Evolutionary conservation across 352 stramenopile genomes (phyloP), one percentile per base, ranked within the genome.

Genomic region (Plasmopara halstedii): DNA sequence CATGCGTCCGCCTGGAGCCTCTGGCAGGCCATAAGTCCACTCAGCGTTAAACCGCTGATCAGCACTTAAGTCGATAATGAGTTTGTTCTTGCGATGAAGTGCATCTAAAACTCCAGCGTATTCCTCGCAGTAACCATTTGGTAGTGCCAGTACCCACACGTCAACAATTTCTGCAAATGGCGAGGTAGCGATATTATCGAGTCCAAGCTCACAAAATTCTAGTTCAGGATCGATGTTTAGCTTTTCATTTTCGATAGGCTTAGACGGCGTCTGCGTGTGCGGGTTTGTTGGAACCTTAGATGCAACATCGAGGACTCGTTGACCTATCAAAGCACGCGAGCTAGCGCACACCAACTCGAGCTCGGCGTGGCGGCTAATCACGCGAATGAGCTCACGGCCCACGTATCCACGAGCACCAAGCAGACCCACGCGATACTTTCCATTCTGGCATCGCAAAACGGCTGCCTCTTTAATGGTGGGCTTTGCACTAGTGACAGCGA

Each of bases 31-130:
- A 54, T 95, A 95, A 6, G 77, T 74, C 85, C 85, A 95, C 21
- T 67, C 41, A 7, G 75, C 62, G 50, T 94, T 91, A 50, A 95
- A 94, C 10, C 85, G 83, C 62, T 95, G 82, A 52, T 95, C 85
- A 35, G 85, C 83, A 37, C 83, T 92, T 45, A 95, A 38, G 43
- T 95, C 85, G 44, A 95, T 88, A 27, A 95, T 67, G 40, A 92
- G 38, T 58, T 88, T 89, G 57, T 86, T 58, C 51, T 83, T 67
- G 25, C 67, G 59, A 45, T 63, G 68, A 38, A 90, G 73, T n/a
- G 50, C 65, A 38, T 90, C 75, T 11, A 94, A 57, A 29, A 79
- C 80, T 2, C 48, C 54, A 11, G 77, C 73, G 51, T 94, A 94
- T 57, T 86, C 67, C 27, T 91, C 67, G 43, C 81, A 91, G 53